phyloP scores from a whole-genome alignment of 257 asterid species.

The Solanum acaule region DNA sequence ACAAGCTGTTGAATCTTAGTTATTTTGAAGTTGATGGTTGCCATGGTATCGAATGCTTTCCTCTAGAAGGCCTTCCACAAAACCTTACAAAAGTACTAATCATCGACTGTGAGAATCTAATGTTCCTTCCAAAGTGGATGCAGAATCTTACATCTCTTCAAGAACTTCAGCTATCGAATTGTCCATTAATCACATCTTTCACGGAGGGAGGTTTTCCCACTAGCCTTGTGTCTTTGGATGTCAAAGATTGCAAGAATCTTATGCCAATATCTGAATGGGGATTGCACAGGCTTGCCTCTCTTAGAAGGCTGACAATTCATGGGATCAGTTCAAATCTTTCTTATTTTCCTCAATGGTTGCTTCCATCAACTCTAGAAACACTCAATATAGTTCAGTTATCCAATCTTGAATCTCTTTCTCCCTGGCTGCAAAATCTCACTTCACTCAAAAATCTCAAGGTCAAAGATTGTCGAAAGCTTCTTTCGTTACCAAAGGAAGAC shows the following conservation, averaged over 20 bases:
- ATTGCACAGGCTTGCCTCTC: constrained; percentile 38
- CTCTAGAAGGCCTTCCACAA: constrained; percentile 30
- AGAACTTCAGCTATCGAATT: constrained; percentile 24
- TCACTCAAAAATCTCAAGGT: constrained; percentile 41
- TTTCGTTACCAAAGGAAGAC: constrained; percentile 26
- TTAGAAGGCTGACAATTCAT: constrained; percentile 27
- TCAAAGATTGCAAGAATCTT: constrained; percentile 26
- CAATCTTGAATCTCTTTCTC: constrained; percentile 30
- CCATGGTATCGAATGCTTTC: constrained; percentile 29
- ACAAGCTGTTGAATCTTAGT: constrained; percentile 23
- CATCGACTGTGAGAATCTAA: constrained; percentile 29
- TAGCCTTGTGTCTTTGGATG: constrained; percentile 27
- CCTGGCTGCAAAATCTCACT: constrained; percentile 41
- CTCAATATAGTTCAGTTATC: constrained; percentile 27
- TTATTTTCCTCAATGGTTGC: constrained; percentile 35
- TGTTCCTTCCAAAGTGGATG: constrained; percentile 25
- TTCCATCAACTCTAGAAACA: constrained; percentile 32
- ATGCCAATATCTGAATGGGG: constrained; percentile 32
- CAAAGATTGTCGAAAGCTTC: constrained; percentile 24
- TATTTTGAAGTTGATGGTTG: constrained; percentile 37
- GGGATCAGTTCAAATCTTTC: constrained; percentile 18
- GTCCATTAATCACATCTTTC: constrained; percentile 28
- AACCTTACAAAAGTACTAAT: constrained; percentile 26
- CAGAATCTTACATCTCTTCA: constrained; percentile 28
- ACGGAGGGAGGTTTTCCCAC: constrained; percentile 35